Base-by-base conservation (phyloP, 129 eudicot species). In the Escallonia herrerae region DNA sequence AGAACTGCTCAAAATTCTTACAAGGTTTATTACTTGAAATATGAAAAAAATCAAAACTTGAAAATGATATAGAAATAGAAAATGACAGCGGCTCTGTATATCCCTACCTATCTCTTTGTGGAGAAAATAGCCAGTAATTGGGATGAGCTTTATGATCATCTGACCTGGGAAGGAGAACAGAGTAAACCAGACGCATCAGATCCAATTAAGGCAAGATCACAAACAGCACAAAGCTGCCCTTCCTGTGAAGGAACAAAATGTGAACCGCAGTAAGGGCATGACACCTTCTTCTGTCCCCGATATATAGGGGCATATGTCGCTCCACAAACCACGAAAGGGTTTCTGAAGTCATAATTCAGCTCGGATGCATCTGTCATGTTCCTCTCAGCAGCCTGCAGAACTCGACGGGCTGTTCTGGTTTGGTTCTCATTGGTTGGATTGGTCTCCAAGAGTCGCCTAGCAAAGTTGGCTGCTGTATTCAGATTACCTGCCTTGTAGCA, bases 241-340 rank as follows among this genome's bases (percentile, higher is more conserved):
- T 69, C 74, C 5, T 47, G 65, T 22, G 58, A 44, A 5, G 58
- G 66, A 10, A 69, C 74, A 59, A 69, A 69, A 15, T 58, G 64
- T 2, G 74, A 69, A 42, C 66, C 49, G 66, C 74, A 69, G 40
- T 58, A 69, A 48, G 66, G 74, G 52, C 74, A 69, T 53, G 47
- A 47, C 10, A 69, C 66, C 48, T 69, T 66, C 50, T 69, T 69
- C 39, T 59, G 74, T 2, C 74, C 74, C 4, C 74, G 58, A 51
- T 69, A 69, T 10, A 69, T 69, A 4, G 74, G 74, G 2, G 58
- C 74, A 49, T 69, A 59, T 1, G 74, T 69, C 5, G 66, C 66
- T 5, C 74, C 74, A 58, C 74, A 69, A 58, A 69, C 66, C 59
- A 69, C 74, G 40, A 69, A 69, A 4, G 74, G 74, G 61, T 69